These are phyloP conservation scores for Aspergillus ruber DNA, from an alignment of 2,329 filamentous ascomycete species.

Conservation along the genomic window DNA sequence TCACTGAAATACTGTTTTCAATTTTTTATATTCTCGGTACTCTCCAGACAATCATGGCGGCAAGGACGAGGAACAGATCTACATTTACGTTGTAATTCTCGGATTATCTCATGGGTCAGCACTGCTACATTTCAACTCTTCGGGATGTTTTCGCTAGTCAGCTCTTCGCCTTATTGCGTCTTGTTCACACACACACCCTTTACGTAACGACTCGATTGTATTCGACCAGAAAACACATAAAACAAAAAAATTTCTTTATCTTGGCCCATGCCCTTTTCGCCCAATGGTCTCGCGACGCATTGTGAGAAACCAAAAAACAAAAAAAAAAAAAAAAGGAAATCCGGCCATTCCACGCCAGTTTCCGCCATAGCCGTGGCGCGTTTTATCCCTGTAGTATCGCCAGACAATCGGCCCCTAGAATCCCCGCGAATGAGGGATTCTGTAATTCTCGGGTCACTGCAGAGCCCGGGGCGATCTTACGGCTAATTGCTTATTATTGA, in stretches of 20 bases:
- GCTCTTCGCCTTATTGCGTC: slow-evolving; percentile 34
- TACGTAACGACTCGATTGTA: slow-evolving; percentile 40
- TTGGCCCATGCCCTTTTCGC: slow-evolving; percentile 5
- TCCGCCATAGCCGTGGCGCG: slow-evolving; percentile 12
- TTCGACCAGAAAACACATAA: slow-evolving; percentile 24
- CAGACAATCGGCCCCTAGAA: slow-evolving; percentile 3
- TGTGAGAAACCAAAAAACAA: slow-evolving; percentile 6
- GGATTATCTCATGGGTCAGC: slow-evolving; percentile 39
- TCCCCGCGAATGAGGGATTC: background rate
- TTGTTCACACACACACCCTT: slow-evolving; percentile 22
- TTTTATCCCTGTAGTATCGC: slow-evolving; percentile 17
- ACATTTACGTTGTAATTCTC: slow-evolving; percentile 41
- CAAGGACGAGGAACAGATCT: slow-evolving; percentile 32
- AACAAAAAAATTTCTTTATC: slow-evolving; percentile 1
- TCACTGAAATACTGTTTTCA: slow-evolving; percentile 33
- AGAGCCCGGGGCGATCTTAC: background rate
- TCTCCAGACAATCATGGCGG: slow-evolving; percentile 36
- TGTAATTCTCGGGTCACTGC: background rate
- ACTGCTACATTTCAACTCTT: slow-evolving; percentile 31
- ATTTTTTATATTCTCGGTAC: slow-evolving; percentile 34
- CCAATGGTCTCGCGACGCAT: background rate
- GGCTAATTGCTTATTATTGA: background rate
- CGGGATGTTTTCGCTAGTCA: slow-evolving; percentile 36
- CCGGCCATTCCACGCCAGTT: slow-evolving; percentile 12
- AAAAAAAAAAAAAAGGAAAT: slow-evolving; percentile 10